Conservation (phyloP, 2,329 filamentous ascomycete species). For the Chrysosporium keratinophilum region DNA sequence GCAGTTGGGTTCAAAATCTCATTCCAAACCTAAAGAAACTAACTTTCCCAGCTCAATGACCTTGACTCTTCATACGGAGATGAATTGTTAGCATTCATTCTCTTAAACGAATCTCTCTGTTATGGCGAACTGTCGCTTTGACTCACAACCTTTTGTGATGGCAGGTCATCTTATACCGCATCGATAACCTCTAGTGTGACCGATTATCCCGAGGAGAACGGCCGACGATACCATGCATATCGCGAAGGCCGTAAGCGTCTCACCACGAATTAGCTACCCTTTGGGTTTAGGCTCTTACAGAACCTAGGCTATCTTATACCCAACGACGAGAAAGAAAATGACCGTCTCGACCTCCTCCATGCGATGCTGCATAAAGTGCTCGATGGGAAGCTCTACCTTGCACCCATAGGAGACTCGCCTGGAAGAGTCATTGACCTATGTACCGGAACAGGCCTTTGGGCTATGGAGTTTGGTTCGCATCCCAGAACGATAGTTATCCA, state of each 20-base stretch:
- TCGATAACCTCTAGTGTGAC: slow-evolving; percentile 15
- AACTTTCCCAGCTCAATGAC: not conserved
- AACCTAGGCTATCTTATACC: slow-evolving; percentile 14
- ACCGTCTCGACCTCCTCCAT: slow-evolving; percentile 19
- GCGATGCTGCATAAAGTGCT: slow-evolving; percentile 14
- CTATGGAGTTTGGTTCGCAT: slow-evolving; percentile 21
- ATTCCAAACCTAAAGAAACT: not conserved
- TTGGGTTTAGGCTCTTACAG: not conserved
- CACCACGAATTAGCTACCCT: not conserved
- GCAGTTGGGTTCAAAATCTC: not conserved
- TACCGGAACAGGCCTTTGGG: slow-evolving; percentile 22
- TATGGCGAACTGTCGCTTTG: not conserved
- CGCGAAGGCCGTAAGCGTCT: slow-evolving; percentile 15
- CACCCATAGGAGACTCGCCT: slow-evolving; percentile 16
- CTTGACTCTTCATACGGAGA: slow-evolving; percentile 5
- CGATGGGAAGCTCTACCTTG: slow-evolving; percentile 16
- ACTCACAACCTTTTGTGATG: not conserved
- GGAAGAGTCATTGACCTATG: slow-evolving; percentile 18
- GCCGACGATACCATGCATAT: slow-evolving; percentile 21
- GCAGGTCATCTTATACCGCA: slow-evolving; percentile 12
- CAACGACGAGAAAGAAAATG: slow-evolving; percentile 18
- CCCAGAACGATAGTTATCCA: not conserved
- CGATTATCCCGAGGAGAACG: slow-evolving; percentile 24
- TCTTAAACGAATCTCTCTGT: not conserved
- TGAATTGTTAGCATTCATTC: slow-evolving; percentile 7